Conservation (phyloP, 345 rosid species). For the Linum trigynum region DNA sequence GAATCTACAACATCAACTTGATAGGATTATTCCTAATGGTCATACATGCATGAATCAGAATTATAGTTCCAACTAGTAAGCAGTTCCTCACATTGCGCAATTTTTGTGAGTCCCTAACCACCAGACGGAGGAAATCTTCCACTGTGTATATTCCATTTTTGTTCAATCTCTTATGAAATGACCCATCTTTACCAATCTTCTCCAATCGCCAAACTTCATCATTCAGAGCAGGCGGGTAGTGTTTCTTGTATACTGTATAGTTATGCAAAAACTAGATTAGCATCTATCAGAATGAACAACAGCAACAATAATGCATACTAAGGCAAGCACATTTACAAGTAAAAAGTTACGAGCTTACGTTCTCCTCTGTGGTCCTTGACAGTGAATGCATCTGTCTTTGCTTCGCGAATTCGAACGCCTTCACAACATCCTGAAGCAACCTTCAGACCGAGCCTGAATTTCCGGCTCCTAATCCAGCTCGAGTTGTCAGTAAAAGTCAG, state of each 20-base stretch:
- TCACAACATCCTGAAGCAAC: slow-evolving; percentile 31
- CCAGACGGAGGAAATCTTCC: slow-evolving; percentile 77
- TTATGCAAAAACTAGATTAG: not conserved
- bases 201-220: slow-evolving; percentile 98
- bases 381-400: slow-evolving; percentile 32
- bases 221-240: slow-evolving; percentile 78
- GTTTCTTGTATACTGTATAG: slow-evolving; percentile 82
- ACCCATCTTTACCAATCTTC: slow-evolving; percentile 95
- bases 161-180: slow-evolving; percentile 86
- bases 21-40: slow-evolving; percentile 13
- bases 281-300: not conserved
- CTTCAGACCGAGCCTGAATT: slow-evolving; percentile 33
- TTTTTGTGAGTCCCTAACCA: slow-evolving; percentile 73
- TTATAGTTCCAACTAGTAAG: slow-evolving; percentile 11
- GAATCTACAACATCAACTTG: slow-evolving; percentile 46
- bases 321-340: not conserved
- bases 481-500: slow-evolving; percentile 32
- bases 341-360: slow-evolving; percentile 16
- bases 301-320: not conserved
- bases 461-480: slow-evolving; percentile 38
- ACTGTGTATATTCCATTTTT: slow-evolving; percentile 76
- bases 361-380: slow-evolving; percentile 33
- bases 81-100: slow-evolving; percentile 57
- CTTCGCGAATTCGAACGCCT: slow-evolving; percentile 27
- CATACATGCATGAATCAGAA: not conserved